Evolutionary conservation across 2,329 filamentous ascomycete species (phyloP).

Genomic region (Xylaria sp.): DNA sequence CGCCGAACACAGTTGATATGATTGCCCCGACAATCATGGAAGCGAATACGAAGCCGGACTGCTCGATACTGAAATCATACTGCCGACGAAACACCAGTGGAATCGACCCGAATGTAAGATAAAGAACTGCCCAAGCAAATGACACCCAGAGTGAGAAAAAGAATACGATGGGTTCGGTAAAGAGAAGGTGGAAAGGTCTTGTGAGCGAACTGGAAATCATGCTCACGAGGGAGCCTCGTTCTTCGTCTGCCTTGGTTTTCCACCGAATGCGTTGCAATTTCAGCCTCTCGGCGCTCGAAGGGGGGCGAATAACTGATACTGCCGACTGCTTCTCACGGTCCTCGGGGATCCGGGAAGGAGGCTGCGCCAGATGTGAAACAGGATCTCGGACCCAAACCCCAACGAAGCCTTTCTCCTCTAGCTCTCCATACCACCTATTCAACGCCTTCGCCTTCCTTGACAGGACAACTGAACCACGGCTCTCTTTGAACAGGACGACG

Average conservation of each 20-base stretch:
- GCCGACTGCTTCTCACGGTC: conserved; percentile 26
- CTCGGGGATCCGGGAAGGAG: background rate
- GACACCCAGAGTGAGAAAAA: conserved; percentile 89
- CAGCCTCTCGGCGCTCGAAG: background rate
- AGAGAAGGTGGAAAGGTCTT: conserved; percentile 77
- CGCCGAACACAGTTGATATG: conserved; percentile 70
- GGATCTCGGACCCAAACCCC: conserved; percentile 49
- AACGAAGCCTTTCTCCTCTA: conserved; percentile 68
- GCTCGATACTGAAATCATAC: conserved; percentile 70
- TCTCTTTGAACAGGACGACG: conserved; percentile 77
- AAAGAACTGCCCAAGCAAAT: conserved; percentile 89
- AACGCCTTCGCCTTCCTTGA: conserved; percentile 74
- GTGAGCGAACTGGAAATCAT: conserved; percentile 78
- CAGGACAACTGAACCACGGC: conserved; percentile 78
- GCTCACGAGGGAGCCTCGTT: conserved; percentile 67
- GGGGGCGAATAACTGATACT: background rate
- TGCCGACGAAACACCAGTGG: conserved; percentile 75
- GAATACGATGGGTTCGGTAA: conserved; percentile 80
- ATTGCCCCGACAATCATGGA: conserved; percentile 72
- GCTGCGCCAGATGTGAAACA: conserved; percentile 2
- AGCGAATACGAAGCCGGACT: conserved; percentile 74
- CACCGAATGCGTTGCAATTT: conserved; percentile 69
- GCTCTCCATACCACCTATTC: conserved; percentile 78
- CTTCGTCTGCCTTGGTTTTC: conserved; percentile 79
- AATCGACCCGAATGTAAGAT: conserved; percentile 81